Base-by-base conservation (phyloP, 2,329 filamentous ascomycete genomes). In the Microcyclosporella mali region DNA sequence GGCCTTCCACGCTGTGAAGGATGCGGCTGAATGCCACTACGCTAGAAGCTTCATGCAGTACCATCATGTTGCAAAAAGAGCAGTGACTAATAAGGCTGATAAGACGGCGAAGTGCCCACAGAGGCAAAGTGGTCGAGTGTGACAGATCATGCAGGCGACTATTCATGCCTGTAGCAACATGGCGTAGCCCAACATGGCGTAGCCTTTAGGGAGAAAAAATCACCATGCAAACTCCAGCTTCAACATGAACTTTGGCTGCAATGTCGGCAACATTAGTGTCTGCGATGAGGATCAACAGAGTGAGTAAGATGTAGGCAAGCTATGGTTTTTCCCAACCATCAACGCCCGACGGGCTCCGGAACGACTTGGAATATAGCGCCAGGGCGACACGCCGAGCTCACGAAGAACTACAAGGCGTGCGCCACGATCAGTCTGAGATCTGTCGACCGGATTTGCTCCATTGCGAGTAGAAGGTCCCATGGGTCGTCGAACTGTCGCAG, bases 371-470 rank as follows among this genome's bases (percentile, higher is more conserved):
- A 90, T 90, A 88, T 89, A 80, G 81, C 78, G 78, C 76, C 82
- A 74, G 71, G 72, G 69, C 69, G 69, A 65, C 59, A 65, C 70
- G 72, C 77, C 74, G 77, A 79, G 77, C 78, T 87, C 82, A 83
- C 75, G 62, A 69, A 77, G 81, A 60, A 49, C 53, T 57, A 41
- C 57, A 59, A 71, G 65, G 68, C 68, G 67, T 73, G 49, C 43
- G 55, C 50, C 53, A 32, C 51, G 70, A 68, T 92, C 78, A 61
- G 67, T 95, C 83, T 94, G 67, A 86, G 83, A 92, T 82, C 85
- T 92, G 88, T 94, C 87, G 85, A 88, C 86, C 81, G 84, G 85
- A 89, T 69, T 87, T 84, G 83, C 88, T 79, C 85, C 88, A 81
- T 67, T 60, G 61, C 57, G 52, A 78, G 41, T 41, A 46, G 52